Base-by-base conservation (phyloP, 2,329 filamentous ascomycete genomes). In the Beauveria sp. region DNA sequence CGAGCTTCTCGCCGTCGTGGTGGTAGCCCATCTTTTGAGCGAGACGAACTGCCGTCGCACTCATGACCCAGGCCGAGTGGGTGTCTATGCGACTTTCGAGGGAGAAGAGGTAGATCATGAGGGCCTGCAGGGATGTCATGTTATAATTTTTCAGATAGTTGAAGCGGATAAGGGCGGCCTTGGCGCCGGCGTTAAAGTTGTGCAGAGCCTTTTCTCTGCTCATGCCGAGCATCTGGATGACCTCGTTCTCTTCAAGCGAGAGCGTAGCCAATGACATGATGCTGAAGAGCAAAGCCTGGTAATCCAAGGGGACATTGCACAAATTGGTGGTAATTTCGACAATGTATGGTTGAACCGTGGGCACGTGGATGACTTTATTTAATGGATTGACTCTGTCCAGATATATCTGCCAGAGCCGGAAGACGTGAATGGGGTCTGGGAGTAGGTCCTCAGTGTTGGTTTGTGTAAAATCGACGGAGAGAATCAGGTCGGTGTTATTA, bases 361-460 rank as follows among this genome's bases (percentile, higher is more conserved):
- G 89, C 1, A 87, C 81, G 69, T 93, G 90, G 26, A 91, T 84
- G 51, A 84, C 75, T 69, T 92, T 92, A 65, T 85, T 84, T 51
- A 91, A 71, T 0, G 89, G 89, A 67, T 92, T 89, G 60, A 92
- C 85, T 63, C 90, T 86, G 54, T 90, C 85, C 6, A 91, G 75
- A 65, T 87, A 92, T 9, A 84, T 77, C 69, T 91, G 87, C 90
- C 90, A 93, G 5, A 93, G 78, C 55, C 81, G 80, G 67, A 90
- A 86, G 28, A 89, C 82, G 40, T 90, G 84, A 14, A 84, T 79
- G 0, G 85, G 81, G 5, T 84, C 77, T 0, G 90, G 89, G 66
- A 88, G 86, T 69, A 89, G 73, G 16, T 80, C 77, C 57, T 80
- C 77, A 16, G 76, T 66, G 50, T 71, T 76, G 26, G 71, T 68